A percentile compares a stretch with the other conserved stretches of the same genome.
Conservation (phyloP, 2,329 filamentous ascomycete species). For the Lanzia echinophila region DNA sequence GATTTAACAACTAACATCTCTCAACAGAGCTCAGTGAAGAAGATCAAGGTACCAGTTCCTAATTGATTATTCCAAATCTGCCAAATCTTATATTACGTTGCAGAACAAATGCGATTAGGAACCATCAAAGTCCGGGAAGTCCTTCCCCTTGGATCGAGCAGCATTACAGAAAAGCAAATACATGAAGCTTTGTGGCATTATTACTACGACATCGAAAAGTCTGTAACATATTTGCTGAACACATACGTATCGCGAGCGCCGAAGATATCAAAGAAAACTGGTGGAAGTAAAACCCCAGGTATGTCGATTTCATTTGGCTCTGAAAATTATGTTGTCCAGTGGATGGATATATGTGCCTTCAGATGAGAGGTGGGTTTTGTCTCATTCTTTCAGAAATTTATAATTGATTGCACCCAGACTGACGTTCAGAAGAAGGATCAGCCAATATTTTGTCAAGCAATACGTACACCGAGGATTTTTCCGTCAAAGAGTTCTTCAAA, state of each 20-base stretch:
- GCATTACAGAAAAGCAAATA: conserved; percentile 63
- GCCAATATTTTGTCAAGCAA: neutral
- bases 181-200: conserved; percentile 93
- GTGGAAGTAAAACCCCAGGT: conserved; percentile 15
- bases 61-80: conserved; percentile 1
- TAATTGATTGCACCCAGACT: neutral
- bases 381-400: conserved; percentile 5
- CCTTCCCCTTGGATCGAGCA: conserved; percentile 50
- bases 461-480: conserved; percentile 31
- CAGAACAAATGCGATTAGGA: conserved; percentile 55
- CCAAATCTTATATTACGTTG: conserved; percentile 10
- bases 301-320: conserved; percentile 22
- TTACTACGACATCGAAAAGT: conserved; percentile 86
- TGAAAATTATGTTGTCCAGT: neutral
- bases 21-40: conserved; percentile 29
- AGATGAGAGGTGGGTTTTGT: conserved; percentile 24
- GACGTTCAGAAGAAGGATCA: conserved; percentile 1
- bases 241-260: conserved; percentile 30
- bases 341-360: neutral
- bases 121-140: conserved; percentile 59
- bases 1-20: conserved; percentile 4
- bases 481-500: conserved; percentile 60
- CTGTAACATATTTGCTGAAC: conserved; percentile 72
- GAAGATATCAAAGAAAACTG: conserved; percentile 30
- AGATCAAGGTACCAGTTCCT: conserved; percentile 26